phyloP scores from a whole-genome alignment of 2,329 filamentous ascomycete genomes.

The Berkeleyomyces basicola region DNA sequence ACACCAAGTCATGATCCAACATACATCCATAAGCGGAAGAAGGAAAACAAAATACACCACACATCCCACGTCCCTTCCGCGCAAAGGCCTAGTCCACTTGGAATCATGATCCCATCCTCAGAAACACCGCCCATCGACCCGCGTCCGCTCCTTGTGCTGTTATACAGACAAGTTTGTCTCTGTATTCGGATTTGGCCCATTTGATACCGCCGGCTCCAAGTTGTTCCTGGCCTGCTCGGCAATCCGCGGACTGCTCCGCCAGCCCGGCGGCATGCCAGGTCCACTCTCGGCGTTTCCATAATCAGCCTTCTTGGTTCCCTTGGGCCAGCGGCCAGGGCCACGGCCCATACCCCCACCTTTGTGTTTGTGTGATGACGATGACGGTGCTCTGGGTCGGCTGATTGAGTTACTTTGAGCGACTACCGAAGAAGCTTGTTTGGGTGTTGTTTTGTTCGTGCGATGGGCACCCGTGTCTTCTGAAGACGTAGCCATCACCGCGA shows the following conservation, averaged over 20 bases:
- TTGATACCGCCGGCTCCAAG: neutral
- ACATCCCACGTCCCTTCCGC: too few species aligned
- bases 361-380: slow-evolving; percentile 9
- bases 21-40: too few species aligned
- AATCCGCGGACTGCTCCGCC: slow-evolving; percentile 19
- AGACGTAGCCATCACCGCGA: neutral
- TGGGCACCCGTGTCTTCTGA: neutral
- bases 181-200: neutral
- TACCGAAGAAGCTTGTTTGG: slow-evolving; percentile 25
- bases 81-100: too few species aligned
- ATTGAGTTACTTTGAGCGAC: slow-evolving; percentile 19
- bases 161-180: neutral
- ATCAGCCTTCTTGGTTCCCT: slow-evolving; percentile 51
- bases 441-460: slow-evolving; percentile 14
- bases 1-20: too few species aligned
- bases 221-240: neutral
- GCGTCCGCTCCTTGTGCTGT: neutral
- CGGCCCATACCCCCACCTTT: slow-evolving; percentile 41
- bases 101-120: neutral
- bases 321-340: slow-evolving; percentile 49
- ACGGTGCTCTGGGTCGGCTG: slow-evolving; percentile 15
- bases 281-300: slow-evolving; percentile 51
- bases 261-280: slow-evolving; percentile 43
- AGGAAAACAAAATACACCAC: too few species aligned
- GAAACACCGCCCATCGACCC: neutral